phyloP scores from a whole-genome alignment of 2,329 filamentous ascomycete genomes.

The Phaeosphaeria sp. region DNA sequence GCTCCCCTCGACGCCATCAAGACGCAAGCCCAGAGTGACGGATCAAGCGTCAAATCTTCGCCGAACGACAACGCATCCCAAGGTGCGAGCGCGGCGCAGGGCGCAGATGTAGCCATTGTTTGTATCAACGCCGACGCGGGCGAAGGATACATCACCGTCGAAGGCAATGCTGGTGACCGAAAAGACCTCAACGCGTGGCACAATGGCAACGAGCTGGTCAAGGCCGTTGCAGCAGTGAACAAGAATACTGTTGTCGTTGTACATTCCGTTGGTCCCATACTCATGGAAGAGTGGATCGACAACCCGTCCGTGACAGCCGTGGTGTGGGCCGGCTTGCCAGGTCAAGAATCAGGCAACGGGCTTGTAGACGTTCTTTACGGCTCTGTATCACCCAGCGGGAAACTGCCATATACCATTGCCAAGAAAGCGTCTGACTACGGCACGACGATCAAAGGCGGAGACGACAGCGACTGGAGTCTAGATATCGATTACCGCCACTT shows the following conservation, averaged over 20 bases:
- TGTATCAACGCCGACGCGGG: conserved; percentile 58
- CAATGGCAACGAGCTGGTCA: conserved; percentile 51
- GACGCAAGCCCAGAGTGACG: conserved; percentile 43
- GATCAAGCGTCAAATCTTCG: conserved; percentile 48
- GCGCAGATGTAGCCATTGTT: conserved; percentile 51
- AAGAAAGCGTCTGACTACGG: conserved; percentile 43
- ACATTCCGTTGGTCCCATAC: conserved; percentile 46
- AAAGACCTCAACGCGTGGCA: conserved; percentile 57
- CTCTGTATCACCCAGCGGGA: conserved; percentile 55
- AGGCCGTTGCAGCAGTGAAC: conserved; percentile 44
- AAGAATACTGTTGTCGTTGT: conserved; percentile 50
- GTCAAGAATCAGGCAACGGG: conserved; percentile 52
- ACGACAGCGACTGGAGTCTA: conserved; percentile 48
- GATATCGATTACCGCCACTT: conserved; percentile 56
- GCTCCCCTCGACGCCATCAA: conserved; percentile 53
- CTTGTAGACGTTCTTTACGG: conserved; percentile 57
- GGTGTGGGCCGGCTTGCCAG: conserved; percentile 50
- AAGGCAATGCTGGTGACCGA: conserved; percentile 55
- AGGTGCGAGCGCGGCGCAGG: conserved; percentile 47
- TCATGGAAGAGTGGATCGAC: conserved; percentile 46
- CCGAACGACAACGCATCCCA: conserved; percentile 47
- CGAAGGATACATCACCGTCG: conserved; percentile 58
- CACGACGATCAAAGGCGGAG: conserved; percentile 21
- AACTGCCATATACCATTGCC: conserved; percentile 61
- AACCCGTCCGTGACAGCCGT: conserved; percentile 48